Evolutionary conservation across 2,329 filamentous ascomycete species (phyloP).

Genomic region (Cercospora zeae-maydis): DNA sequence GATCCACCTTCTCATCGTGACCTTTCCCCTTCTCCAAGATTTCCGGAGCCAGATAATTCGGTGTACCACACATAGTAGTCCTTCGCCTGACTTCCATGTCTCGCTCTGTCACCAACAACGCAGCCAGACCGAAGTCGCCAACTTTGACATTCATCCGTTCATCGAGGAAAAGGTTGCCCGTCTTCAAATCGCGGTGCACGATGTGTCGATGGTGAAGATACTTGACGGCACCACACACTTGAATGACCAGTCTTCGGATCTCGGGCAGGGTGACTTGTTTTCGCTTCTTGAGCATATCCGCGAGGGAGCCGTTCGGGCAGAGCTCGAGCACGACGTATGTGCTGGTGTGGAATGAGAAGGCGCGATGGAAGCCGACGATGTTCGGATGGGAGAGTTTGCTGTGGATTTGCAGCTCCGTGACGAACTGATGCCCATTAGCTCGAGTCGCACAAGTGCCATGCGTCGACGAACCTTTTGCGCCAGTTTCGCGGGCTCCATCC

Average conservation of each 20-base stretch:
- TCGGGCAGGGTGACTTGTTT: constrained; percentile 90
- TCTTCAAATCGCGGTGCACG: constrained; percentile 94
- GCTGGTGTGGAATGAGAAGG: constrained; percentile 82
- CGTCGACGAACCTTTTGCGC: constrained; percentile 65
- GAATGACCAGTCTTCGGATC: constrained; percentile 87
- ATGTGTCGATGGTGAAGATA: constrained; percentile 96
- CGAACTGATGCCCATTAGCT: constrained; percentile 50
- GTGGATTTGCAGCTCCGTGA: constrained; percentile 90
- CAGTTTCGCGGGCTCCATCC: constrained; percentile 74
- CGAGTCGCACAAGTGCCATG: neutral
- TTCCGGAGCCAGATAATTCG: constrained; percentile 97
- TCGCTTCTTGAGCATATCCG: constrained; percentile 94
- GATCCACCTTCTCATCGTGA: constrained; percentile 95
- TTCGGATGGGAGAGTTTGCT: constrained; percentile 96
- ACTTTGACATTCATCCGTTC: constrained; percentile 96
- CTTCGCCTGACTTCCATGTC: constrained; percentile 78
- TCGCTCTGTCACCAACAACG: constrained; percentile 83
- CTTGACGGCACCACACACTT: constrained; percentile 94
- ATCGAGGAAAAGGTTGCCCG: constrained; percentile 96
- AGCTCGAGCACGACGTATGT: constrained; percentile 94
- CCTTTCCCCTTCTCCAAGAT: constrained; percentile 93
- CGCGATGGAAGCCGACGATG: constrained; percentile 91
- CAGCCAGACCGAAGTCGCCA: constrained; percentile 92
- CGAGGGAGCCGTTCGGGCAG: constrained; percentile 91
- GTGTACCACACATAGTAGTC: constrained; percentile 92